Percentiles rank a stretch among this genome's conserved stretches.
Conservation (phyloP, 176 grass and related monocot genomes). For the Ensete glaucum region DNA sequence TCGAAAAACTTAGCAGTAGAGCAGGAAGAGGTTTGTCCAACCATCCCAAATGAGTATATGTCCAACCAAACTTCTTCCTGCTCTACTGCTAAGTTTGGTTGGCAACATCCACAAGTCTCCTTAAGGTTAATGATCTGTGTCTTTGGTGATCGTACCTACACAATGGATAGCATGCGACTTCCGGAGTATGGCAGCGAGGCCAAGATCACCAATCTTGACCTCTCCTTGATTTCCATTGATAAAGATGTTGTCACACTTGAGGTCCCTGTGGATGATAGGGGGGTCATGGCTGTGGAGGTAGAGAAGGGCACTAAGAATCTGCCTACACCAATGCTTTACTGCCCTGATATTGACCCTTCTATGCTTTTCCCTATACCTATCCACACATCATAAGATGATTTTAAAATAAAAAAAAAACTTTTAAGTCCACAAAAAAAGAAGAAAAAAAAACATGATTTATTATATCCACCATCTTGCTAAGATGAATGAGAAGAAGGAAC, state of each 20-base stretch:
- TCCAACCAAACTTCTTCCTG: too few species aligned
- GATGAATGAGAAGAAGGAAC: neutral
- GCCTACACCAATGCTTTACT: constrained; percentile 94
- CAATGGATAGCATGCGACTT: constrained; percentile 87
- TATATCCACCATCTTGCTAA: neutral
- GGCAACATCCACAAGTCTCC: too few species aligned
- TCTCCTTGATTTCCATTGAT: constrained; percentile 90
- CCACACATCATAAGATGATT: constrained; percentile 14
- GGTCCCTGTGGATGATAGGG: constrained; percentile 91
- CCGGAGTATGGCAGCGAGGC: constrained; percentile 85
- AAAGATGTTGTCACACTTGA: constrained; percentile 98
- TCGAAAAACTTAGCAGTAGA: constrained; percentile 14
- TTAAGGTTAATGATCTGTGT: neutral
- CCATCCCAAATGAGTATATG: too few species aligned
- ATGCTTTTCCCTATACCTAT: constrained; percentile 83
- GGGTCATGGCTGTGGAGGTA: constrained; percentile 89
- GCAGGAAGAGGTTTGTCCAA: too few species aligned
- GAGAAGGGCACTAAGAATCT: constrained; percentile 71
- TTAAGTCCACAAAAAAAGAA: neutral
- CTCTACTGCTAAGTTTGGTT: too few species aligned
- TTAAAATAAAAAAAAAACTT: constrained; percentile 4
- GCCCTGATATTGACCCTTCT: constrained; percentile 63
- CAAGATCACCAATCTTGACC: constrained; percentile 95
- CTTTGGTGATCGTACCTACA: constrained; percentile 42
- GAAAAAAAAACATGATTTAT: neutral